Base-by-base conservation (phyloP, 2,329 filamentous ascomycete genomes). In the Aspergillus floridensis region DNA sequence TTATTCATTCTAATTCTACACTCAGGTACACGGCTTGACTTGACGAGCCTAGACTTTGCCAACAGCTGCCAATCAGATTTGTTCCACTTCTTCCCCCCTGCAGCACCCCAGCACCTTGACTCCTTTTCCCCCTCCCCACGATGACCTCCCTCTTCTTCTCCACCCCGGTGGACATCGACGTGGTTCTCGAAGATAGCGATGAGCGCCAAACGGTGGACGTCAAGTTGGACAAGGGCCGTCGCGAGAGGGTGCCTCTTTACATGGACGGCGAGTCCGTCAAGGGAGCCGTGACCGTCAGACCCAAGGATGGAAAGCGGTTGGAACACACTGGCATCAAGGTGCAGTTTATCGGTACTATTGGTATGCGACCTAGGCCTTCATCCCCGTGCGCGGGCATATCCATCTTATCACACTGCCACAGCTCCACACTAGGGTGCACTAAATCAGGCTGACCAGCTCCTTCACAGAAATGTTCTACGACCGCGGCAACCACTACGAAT, bases 91-190 rank as follows among this genome's bases (percentile, higher is more conserved):
- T 63, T 65, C 49, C 48, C 61, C 62, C 63, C 53, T 63, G 59
- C 60, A 60, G 60, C 58, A 51, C 57, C 48, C 38, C n/a, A 55
- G 44, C 38, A 49, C 53, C 22, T 41, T 55, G n/a, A 21, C 49
- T 50, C 35, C 46, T 26, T 26, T 26, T 32, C 26, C 53, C 50
- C 52, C 47, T 32, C 35, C 57, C 60, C 65, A 76, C 66, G 69
- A 97, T 98, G 95, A 96, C 95, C 68, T 96, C 96, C 81, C 96
- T 96, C 82, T 96, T 96, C 83, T 99, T 98, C 82, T 93, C 93
- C 69, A 97, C 93, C 61, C 95, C 95, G 57, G 91, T 99, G 79
- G 95, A 99, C 79, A 99, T 99, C 81, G 95, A 99, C 81, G 90
- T 99, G 74, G 92, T 98, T 70, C 91, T 99, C 69, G 92, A 97